Evolutionary conservation across 2,329 filamentous ascomycete genomes (phyloP), one percentile per base, ranked within the genome.

Genomic region (Clarireedia hainanense): DNA sequence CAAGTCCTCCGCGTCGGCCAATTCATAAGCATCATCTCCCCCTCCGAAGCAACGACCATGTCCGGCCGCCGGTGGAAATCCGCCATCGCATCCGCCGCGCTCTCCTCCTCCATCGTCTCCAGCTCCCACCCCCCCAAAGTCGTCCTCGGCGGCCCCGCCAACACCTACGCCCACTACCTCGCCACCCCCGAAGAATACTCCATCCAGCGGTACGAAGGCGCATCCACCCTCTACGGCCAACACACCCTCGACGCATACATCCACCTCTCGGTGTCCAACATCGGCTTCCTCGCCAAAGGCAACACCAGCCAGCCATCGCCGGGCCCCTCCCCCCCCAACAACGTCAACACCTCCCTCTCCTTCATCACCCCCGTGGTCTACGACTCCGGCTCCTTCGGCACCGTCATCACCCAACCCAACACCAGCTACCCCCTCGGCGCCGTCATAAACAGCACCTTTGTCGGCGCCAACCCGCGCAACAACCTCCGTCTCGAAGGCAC

Each of bases 1-100:
- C 92, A 96, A 68, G 77, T 87, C 27, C 76, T 96, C 14, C 86
- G 92, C 10, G 86, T 92, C 0, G 92, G 92, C 0, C 88, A 94
- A 65, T 73, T 96, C 6, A 75, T 95, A 56, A 86, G 96, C 59
- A 84, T 96, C 59, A 82, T 96, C 26, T 87, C 86, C 34, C 87
- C 91, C 0, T 90, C 90, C 27, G 92, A 96, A 71, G 90, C 88
- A 1, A 94, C 88, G 0, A 96, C 91, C 4, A 97, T 96, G 92
- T 82, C 89, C 1, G 91, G 91, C 0, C 80, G 91, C 20, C 82
- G 92, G 26, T 96, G 92, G 91, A 88, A 86, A 66, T 77, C 81
- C 34, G 85, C 88, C 1, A 77, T 95, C 15, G 70, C 75, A 1
- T 72, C 76, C n/a, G 78, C 81, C 6, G 71, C 74, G 1, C 62